phyloP scores from a whole-genome alignment of 108 stramenopile genomes.

The Pseudonitzschia pungens region DNA sequence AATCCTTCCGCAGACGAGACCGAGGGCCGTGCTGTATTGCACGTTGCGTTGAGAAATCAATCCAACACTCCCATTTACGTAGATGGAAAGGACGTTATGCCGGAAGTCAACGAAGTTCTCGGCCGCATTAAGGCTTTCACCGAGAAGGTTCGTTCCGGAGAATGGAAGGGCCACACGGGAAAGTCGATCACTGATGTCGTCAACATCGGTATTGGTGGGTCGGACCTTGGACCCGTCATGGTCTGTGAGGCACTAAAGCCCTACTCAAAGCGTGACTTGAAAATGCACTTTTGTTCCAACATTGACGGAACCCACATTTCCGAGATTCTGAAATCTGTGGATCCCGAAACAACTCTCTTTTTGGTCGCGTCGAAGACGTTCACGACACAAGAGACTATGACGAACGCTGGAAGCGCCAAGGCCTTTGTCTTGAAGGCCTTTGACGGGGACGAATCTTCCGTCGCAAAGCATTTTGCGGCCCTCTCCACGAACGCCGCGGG shows the following conservation, averaged over 20 bases:
- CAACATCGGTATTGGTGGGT: slow-evolving; percentile 96
- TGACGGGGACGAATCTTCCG: slow-evolving; percentile 61
- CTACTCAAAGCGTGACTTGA: slow-evolving; percentile 79
- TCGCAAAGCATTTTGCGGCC: slow-evolving; percentile 95
- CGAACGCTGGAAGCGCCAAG: slow-evolving; percentile 93
- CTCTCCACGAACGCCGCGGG: slow-evolving; percentile 64
- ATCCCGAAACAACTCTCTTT: slow-evolving; percentile 88
- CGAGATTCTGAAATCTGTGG: slow-evolving; percentile 82
- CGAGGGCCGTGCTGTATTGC: slow-evolving; percentile 79
- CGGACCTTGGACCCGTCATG: slow-evolving; percentile 96
- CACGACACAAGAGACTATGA: slow-evolving; percentile 99
- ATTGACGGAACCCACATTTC: slow-evolving; percentile 95
- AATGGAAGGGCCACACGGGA: slow-evolving; percentile 92
- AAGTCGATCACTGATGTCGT: slow-evolving; percentile 88
- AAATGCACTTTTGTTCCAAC: slow-evolving; percentile 95
- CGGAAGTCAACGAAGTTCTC: slow-evolving; percentile 82
- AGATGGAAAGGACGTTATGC: slow-evolving; percentile 92
- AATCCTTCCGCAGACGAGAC: slow-evolving; percentile 41
- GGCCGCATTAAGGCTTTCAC: slow-evolving; percentile 87
- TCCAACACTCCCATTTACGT: slow-evolving; percentile 77
- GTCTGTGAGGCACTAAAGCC: slow-evolving; percentile 93
- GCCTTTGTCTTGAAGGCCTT: slow-evolving; percentile 83
- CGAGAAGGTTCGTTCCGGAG: slow-evolving; percentile 80
- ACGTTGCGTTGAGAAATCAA: slow-evolving; percentile 79
- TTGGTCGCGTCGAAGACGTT: slow-evolving; percentile 96